These are phyloP conservation scores for Carallia brachiata DNA, from an alignment of 345 rosid genomes.

Conservation along the genomic window DNA sequence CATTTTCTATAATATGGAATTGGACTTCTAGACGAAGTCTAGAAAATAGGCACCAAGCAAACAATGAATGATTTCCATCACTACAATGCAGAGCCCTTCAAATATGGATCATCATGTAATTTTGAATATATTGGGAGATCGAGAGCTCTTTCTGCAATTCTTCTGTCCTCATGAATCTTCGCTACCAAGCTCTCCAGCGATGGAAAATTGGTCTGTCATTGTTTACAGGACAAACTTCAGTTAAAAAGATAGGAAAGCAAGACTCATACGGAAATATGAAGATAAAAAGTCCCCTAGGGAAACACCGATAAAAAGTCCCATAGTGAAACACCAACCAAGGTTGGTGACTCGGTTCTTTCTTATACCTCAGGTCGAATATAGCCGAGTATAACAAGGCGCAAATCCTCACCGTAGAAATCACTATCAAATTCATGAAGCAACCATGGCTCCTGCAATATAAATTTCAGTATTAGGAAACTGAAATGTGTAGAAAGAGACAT, in stretches of 20 bases:
- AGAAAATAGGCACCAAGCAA: too few relatives aligned
- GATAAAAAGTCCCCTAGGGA: not conserved
- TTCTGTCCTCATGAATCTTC: slow-evolving; percentile 75
- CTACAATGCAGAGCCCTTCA: slow-evolving; percentile 30
- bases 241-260: not conserved
- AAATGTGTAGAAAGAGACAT: not conserved
- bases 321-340: not conserved
- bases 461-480: slow-evolving; percentile 7
- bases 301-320: not conserved
- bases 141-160: slow-evolving; percentile 69
- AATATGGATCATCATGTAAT: slow-evolving; percentile 49
- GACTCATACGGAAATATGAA: not conserved
- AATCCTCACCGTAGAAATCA: slow-evolving; percentile 89
- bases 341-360: not conserved
- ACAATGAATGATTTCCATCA: not conserved
- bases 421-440: slow-evolving; percentile 75
- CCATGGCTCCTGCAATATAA: slow-evolving; percentile 77
- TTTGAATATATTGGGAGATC: slow-evolving; percentile 66
- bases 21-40: too few relatives aligned
- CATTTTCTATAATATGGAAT: too few relatives aligned
- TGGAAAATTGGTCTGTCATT: slow-evolving; percentile 64
- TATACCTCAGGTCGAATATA: slow-evolving; percentile 88
- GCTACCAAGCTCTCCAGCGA: slow-evolving; percentile 65
- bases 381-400: slow-evolving; percentile 74
- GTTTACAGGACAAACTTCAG: slow-evolving; percentile 6